Percentiles rank a stretch among this genome's conserved stretches.
phyloP scores from a whole-genome alignment of 2,329 filamentous ascomycete species.

The Aspergillus thermomutatus region DNA sequence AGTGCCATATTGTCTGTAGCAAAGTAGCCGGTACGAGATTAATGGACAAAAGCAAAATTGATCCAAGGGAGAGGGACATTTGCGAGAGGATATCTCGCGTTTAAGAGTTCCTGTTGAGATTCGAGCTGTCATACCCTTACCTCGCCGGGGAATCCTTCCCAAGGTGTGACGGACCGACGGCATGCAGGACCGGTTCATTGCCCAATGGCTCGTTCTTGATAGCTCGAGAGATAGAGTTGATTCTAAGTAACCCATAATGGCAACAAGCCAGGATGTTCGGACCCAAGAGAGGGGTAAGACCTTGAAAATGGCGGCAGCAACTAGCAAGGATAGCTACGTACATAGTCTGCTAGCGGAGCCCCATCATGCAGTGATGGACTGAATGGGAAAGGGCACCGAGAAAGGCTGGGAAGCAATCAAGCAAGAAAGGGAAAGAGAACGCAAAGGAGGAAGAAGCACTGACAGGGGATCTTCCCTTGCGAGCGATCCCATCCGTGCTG shows the following conservation, averaged over 20 bases:
- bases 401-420: slow-evolving; percentile 1
- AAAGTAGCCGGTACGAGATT: background rate
- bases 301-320: slow-evolving; percentile 6
- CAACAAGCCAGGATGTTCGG: slow-evolving; percentile 13
- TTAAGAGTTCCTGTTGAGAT: slow-evolving; percentile 14
- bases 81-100: slow-evolving; percentile 8
- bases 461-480: background rate
- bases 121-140: slow-evolving; percentile 20
- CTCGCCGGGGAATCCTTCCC: slow-evolving; percentile 9
- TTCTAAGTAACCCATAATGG: slow-evolving; percentile 15
- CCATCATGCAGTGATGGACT: slow-evolving; percentile 2
- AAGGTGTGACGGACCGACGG: slow-evolving; percentile 6
- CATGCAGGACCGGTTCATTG: slow-evolving; percentile 10
- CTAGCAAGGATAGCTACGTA: slow-evolving; percentile 6
- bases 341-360: slow-evolving; percentile 9
- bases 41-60: slow-evolving; percentile 3
- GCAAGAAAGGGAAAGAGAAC: slow-evolving; percentile 6
- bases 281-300: slow-evolving; percentile 5
- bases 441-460: slow-evolving; percentile 10
- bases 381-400: slow-evolving; percentile 3
- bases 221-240: slow-evolving; percentile 21
- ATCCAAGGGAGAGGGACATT: background rate
- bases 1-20: background rate
- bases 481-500: slow-evolving; percentile 14
- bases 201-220: slow-evolving; percentile 20